These are phyloP conservation scores for Termitomyces sp. DNA, from an alignment of 768 basidiomycete species.

Conservation along the genomic window DNA sequence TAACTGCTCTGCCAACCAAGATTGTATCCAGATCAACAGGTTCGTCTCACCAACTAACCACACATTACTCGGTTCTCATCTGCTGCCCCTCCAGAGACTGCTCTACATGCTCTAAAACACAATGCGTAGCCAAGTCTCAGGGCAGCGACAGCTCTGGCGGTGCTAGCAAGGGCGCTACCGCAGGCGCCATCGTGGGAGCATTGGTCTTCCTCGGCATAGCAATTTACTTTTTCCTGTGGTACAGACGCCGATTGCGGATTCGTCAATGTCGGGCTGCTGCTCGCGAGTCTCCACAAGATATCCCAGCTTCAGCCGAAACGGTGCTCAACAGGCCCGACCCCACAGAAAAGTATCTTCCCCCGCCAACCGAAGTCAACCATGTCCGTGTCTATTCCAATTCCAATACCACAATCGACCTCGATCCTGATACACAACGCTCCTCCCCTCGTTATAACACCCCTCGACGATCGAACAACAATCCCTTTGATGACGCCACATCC, in stretches of 20 bases:
- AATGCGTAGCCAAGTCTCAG: conserved; percentile 44
- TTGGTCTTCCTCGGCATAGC: conserved; percentile 57
- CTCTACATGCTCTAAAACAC: conserved; percentile 47
- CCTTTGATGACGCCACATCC: conserved; percentile 75
- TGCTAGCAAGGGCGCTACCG: conserved; percentile 68
- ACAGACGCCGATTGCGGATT: conserved; percentile 55
- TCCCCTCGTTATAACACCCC: conserved; percentile 29
- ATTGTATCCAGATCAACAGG: conserved; percentile 63
- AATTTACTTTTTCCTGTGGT: conserved; percentile 56
- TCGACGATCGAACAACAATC: conserved; percentile 51
- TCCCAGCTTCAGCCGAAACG: conserved; percentile 71
- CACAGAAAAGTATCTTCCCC: conserved; percentile 53
- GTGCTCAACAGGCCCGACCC: conserved; percentile 86
- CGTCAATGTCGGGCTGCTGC: conserved; percentile 32
- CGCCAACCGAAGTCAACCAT: conserved; percentile 35
- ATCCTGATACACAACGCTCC: conserved; percentile 46
- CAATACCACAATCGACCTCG: conserved; percentile 57
- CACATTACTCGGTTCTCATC: conserved; percentile 6
- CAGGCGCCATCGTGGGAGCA: conserved; percentile 68
- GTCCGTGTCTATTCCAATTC: conserved; percentile 50
- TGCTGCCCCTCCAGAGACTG: conserved; percentile 48
- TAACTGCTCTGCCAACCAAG: conserved; percentile 52
- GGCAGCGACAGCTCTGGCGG: conserved; percentile 32
- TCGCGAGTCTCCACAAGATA: conserved; percentile 50
- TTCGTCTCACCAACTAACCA: conserved; percentile 27